These are phyloP conservation scores for Citrus maxima DNA, from an alignment of 345 rosid genomes.

Conservation along the genomic window DNA sequence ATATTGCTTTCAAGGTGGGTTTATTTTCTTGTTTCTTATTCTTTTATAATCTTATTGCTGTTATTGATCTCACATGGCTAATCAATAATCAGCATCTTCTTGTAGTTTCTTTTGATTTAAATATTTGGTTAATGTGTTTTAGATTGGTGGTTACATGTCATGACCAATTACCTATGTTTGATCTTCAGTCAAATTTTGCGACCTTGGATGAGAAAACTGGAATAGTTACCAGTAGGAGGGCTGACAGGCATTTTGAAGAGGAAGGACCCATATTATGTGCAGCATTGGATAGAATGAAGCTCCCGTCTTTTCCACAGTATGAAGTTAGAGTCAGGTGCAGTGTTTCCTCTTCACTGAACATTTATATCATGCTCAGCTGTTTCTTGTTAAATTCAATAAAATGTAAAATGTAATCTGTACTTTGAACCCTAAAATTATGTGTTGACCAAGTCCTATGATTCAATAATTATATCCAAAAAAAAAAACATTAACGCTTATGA, in stretches of 20 bases:
- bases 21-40: neutral
- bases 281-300: slow-evolving; percentile 87
- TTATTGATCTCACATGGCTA: neutral
- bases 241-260: slow-evolving; percentile 96
- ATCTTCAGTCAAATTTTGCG: slow-evolving; percentile 85
- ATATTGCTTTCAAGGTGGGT: slow-evolving; percentile 80
- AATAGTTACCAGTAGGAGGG: slow-evolving; percentile 77
- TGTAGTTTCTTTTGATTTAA: neutral
- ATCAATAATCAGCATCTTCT: neutral
- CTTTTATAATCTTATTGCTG: neutral
- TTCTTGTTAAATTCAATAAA: neutral
- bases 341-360: neutral
- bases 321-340: slow-evolving; percentile 91
- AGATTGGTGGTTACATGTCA: neutral
- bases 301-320: slow-evolving; percentile 81
- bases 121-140: neutral
- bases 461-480: neutral
- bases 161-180: slow-evolving; percentile 1
- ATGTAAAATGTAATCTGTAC: neutral
- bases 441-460: neutral
- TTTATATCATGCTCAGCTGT: neutral
- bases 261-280: slow-evolving; percentile 95
- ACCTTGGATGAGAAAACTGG: slow-evolving; percentile 91
- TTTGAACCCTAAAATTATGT: slow-evolving; percentile 9
- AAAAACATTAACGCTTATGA: neutral